Conservation (phyloP, 768 basidiomycete genomes). For the Mycena maculata region DNA sequence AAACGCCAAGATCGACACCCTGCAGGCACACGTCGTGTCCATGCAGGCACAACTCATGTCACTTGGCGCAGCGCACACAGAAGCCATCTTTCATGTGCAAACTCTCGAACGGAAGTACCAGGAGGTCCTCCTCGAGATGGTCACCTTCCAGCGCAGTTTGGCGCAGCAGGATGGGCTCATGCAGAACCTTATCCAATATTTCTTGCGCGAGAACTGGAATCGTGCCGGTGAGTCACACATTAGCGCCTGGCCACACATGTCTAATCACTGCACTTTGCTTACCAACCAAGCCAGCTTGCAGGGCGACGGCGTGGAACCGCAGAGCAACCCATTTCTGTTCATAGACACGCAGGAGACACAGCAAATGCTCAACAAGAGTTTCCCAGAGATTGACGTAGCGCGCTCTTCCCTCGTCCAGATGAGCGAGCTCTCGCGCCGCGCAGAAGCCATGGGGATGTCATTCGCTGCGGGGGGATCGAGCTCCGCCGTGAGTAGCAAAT, state of each 20-base stretch:
- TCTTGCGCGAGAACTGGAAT: constrained; percentile 70
- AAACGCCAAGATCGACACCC: constrained; percentile 43
- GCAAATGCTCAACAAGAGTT: constrained; percentile 52
- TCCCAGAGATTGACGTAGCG: constrained; percentile 62
- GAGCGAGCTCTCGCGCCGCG: too few species aligned
- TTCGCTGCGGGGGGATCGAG: too few species aligned
- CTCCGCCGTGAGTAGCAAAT: too few species aligned
- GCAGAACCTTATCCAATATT: constrained; percentile 84
- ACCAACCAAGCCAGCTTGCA: too few species aligned
- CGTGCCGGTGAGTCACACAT: constrained; percentile 31
- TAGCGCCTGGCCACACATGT: constrained; percentile 29
- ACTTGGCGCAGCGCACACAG: constrained; percentile 59
- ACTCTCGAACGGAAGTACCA: constrained; percentile 73
- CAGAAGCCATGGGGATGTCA: too few species aligned
- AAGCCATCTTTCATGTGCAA: constrained; percentile 63
- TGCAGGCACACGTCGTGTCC: constrained; percentile 47
- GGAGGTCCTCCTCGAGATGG: constrained; percentile 76
- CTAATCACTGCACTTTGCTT: neutral
- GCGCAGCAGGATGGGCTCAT: constrained; percentile 87
- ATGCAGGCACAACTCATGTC: constrained; percentile 55
- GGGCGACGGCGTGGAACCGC: constrained; percentile 21
- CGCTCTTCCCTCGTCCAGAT: too few species aligned
- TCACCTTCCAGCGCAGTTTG: constrained; percentile 76
- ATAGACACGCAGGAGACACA: constrained; percentile 68
- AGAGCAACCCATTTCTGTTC: constrained; percentile 57